Base-by-base conservation (phyloP, 768 basidiomycete genomes). In the Pleurotus eryngii region DNA sequence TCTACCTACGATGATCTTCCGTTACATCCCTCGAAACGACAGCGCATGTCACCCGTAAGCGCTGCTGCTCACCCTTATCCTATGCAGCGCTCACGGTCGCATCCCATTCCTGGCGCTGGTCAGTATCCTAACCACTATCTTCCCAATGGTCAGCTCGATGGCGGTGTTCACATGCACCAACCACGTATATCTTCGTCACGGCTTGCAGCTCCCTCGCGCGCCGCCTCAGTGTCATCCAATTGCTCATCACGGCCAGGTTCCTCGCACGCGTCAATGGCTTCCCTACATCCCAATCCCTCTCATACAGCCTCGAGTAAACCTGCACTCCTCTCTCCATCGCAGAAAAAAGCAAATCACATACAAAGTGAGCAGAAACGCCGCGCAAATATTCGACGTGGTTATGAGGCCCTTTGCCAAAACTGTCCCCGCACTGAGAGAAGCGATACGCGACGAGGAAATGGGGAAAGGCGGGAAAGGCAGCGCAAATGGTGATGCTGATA, bases 331-430 rank as follows among this genome's bases (percentile, higher is more conserved):
- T 86, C 88, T 1, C 83, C 90, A 0, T 86, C 88, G 2, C 91
- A 95, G 76, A 95, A 95, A 69, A 92, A 95, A 67, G 89, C 89
- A 40, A 95, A 95, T 64, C 94, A 97, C 66, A 96, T 97, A 62
- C 89, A 92, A 64, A 90, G 87, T 2, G 95, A 97, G 74, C 93
- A 96, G 75, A 95, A 95, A 70, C 86, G 95, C 22, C 84, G 95
- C 30, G 92, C 92, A 12, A 95, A 94, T 64, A 96, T 97, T 51
- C 81, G 92, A 9, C 74, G 86, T 39, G 95, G 93, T 9, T 96
- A 96, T 67, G 94, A 95, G 63, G 85, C 88, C 5, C 77, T 97
- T 0, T 95, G 93, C 65, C 87, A 87, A 22, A 22, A 83, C 84
- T 24, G 87, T 97, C 0, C 95, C 95, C 8, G 77, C 90, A 2